Base-by-base conservation (phyloP, 345 rosid genomes). In the Ailanthus altissimus region DNA sequence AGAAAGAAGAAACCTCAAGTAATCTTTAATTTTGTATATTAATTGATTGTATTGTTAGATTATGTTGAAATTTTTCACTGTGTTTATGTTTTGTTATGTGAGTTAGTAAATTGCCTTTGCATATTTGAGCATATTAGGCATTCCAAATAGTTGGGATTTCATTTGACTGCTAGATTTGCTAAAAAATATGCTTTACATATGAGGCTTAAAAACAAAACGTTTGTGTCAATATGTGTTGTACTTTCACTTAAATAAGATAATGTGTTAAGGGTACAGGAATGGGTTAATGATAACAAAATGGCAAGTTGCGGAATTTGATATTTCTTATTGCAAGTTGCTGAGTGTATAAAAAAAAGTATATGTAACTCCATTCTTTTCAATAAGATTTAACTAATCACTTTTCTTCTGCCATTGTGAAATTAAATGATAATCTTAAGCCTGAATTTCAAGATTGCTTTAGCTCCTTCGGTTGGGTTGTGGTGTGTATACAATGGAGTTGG, bases 1-100 rank as follows among this genome's bases (percentile, higher is more conserved):
- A 90, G 74, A 86, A 81, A 79, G 96, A 89, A 20, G 92, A 86
- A 57, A 77, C 57, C 83, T 80, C 90, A 63, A 88, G 97, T 90
- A 61, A 47, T 73, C 61, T 65, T 20, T 50, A 32, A 38, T 57
- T 69, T 32, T 53, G 21, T 25, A 42, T 42, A 57, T 2, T 42
- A 57, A 14, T 49, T 47, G 3, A n/a, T 74, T 60, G 15, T 36
- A 7, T 60, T 8, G 56, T 47, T 47, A 3, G 36, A 12, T 72
- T 25, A 57, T 40, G 50, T 57, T 42, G 49, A 25, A 56, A 14
- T 21, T 1, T 72, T 57, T 8, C 8, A 13, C 8, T 7, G 23
- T 47, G 18, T 62, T 5, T 49, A 23, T 61, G 32, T 61, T n/a
- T 1, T 23, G 69, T 7, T 61, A 12, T 32, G 43, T 46, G 67